Evolutionary conservation across 371 early-diverging fungal genomes (phyloP).

Genomic region (Rhizopus microsporus): DNA sequence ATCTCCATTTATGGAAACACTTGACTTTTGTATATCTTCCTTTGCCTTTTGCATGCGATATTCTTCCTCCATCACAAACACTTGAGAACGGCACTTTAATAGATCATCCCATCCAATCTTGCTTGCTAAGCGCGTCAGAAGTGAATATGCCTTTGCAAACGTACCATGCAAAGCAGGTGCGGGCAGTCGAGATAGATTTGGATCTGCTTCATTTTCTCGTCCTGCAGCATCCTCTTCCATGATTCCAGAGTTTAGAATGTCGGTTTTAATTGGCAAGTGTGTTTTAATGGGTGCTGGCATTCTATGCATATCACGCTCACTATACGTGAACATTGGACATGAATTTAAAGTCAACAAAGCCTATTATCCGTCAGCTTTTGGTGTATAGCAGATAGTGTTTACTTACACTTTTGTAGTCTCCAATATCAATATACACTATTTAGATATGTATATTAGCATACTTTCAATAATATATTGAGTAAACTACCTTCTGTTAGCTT

Average conservation of each 20-base stretch:
- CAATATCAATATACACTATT: slow-evolving; percentile 78
- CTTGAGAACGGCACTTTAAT: slow-evolving; percentile 77
- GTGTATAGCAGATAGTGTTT: not conserved
- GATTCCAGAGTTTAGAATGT: slow-evolving; percentile 58
- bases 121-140: slow-evolving; percentile 78
- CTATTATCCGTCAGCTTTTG: slow-evolving; percentile 25
- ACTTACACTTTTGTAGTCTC: slow-evolving; percentile 79
- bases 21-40: slow-evolving; percentile 53
- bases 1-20: not conserved
- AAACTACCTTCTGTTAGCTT: slow-evolving; percentile 78
- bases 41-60: slow-evolving; percentile 78
- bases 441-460: not conserved
- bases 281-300: slow-evolving; percentile 84
- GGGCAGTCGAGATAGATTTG: slow-evolving; percentile 75
- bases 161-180: slow-evolving; percentile 90
- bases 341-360: slow-evolving; percentile 93
- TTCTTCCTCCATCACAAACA: slow-evolving; percentile 98
- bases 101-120: slow-evolving; percentile 96
- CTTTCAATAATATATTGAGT: not conserved
- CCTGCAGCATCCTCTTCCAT: slow-evolving; percentile 74
- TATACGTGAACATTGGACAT: slow-evolving; percentile 96
- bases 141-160: slow-evolving; percentile 83
- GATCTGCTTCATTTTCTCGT: slow-evolving; percentile 69
- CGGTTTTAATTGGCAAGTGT: slow-evolving; percentile 77
- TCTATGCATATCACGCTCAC: slow-evolving; percentile 86